A percentile compares a stretch with the other conserved stretches of the same genome.
Evolutionary conservation across 1,284 basidiomycete genomes (phyloP).

Genomic region (Stereum hirsutum): DNA sequence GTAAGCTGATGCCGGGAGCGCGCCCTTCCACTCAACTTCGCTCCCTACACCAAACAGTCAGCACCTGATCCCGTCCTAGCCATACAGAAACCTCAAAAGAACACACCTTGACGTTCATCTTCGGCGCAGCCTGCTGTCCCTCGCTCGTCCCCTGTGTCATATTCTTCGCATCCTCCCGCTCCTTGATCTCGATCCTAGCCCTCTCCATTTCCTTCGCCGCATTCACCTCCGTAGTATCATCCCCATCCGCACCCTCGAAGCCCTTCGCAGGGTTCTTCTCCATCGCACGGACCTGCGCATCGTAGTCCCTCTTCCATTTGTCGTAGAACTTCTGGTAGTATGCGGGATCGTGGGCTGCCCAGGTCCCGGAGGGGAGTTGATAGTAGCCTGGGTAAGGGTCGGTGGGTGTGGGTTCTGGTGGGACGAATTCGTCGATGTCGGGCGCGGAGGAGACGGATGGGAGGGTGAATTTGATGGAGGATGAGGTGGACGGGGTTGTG

Average conservation of each 20-base stretch:
- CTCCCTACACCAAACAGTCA: slow-evolving; percentile 33
- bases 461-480: slow-evolving; percentile 12
- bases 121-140: slow-evolving; percentile 43
- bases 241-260: slow-evolving; percentile 51
- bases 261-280: slow-evolving; percentile 60
- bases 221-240: slow-evolving; percentile 52
- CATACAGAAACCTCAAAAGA: slow-evolving; percentile 2
- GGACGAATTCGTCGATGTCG: slow-evolving; percentile 56
- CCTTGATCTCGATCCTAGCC: slow-evolving; percentile 60
- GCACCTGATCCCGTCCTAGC: no score
- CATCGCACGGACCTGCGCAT: slow-evolving; percentile 56
- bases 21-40: slow-evolving; percentile 60
- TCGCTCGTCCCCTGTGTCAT: slow-evolving; percentile 49
- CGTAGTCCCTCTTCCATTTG: slow-evolving; percentile 64
- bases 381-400: slow-evolving; percentile 90
- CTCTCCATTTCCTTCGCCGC: slow-evolving; percentile 66
- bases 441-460: slow-evolving; percentile 56
- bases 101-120: slow-evolving; percentile 65
- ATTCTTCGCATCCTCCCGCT: slow-evolving; percentile 64
- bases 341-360: slow-evolving; percentile 69
- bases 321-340: slow-evolving; percentile 69
- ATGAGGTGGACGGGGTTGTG: slow-evolving; percentile 13
- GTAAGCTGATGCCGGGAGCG: slow-evolving; percentile 68
- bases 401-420: slow-evolving; percentile 64
- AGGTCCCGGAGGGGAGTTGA: slow-evolving; percentile 69